Conservation (phyloP, 805 yeast genomes). For the Teunomyces panamensis region DNA sequence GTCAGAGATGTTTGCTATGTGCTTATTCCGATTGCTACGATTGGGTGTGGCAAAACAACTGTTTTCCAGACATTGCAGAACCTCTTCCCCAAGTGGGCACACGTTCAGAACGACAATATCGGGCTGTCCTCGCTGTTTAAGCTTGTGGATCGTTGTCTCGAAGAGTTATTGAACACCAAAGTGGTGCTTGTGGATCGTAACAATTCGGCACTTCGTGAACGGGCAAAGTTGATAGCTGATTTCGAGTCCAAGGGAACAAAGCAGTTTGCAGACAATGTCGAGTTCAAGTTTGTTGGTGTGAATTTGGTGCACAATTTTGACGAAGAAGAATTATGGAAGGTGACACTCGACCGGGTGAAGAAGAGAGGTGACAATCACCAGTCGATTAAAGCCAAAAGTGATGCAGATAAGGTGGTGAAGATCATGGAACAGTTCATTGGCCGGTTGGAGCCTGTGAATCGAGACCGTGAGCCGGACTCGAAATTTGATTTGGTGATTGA, state of each 20-base stretch:
- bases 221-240: conserved; percentile 61
- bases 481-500: conserved; percentile 65
- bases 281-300: conserved; percentile 60
- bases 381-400: conserved; percentile 59
- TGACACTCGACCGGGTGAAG: conserved; percentile 59
- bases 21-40: conserved; percentile 79
- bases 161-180: conserved; percentile 24
- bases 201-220: conserved; percentile 70
- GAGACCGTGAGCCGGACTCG: conserved; percentile 53
- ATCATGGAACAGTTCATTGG: conserved; percentile 74
- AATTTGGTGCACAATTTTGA: conserved; percentile 50
- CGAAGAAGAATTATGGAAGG: conserved; percentile 38
- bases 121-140: conserved; percentile 44
- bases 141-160: conserved; percentile 47
- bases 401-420: conserved; percentile 47
- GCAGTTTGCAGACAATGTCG: conserved; percentile 34
- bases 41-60: conserved; percentile 96
- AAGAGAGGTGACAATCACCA: conserved; percentile 87
- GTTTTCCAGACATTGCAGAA: conserved; percentile 56
- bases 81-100: conserved; percentile 58
- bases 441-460: conserved; percentile 61
- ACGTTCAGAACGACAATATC: conserved; percentile 80
- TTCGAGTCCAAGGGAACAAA: conserved; percentile 42
- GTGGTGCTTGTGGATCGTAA: conserved; percentile 80
- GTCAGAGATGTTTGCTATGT: conserved; percentile 48